These are phyloP conservation scores for Phytophthora fragariae DNA, from an alignment of 352 stramenopile species.

Conservation along the genomic window DNA sequence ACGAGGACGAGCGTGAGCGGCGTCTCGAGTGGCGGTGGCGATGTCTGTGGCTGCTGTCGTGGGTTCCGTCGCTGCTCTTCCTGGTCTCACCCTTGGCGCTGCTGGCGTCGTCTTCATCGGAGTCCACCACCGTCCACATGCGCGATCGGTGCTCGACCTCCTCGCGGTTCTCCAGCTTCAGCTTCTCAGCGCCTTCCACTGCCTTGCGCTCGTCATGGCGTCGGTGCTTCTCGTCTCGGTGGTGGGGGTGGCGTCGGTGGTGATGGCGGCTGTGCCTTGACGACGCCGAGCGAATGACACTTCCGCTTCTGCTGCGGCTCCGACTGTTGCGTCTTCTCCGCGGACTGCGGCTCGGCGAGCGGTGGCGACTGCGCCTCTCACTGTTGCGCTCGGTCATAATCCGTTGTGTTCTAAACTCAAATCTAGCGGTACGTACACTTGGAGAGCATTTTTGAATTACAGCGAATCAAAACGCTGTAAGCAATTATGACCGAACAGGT, in stretches of 20 bases:
- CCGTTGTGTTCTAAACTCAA: not conserved
- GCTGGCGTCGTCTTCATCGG: slow-evolving; percentile 16
- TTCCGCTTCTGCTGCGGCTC: slow-evolving; percentile 26
- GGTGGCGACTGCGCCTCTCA: slow-evolving; percentile 35
- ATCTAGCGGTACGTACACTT: slow-evolving; percentile 3
- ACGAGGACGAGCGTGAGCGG: slow-evolving; percentile 41
- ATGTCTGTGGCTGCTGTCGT: slow-evolving; percentile 13
- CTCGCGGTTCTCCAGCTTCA: slow-evolving; percentile 47
- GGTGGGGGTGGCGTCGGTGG: slow-evolving; percentile 2
- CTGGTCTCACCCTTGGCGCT: slow-evolving; percentile 5
- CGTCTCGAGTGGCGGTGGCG: slow-evolving; percentile 27
- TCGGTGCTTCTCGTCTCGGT: slow-evolving; percentile 18
- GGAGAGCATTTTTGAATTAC: slow-evolving; percentile 2
- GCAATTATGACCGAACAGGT: slow-evolving; percentile 18
- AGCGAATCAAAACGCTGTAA: slow-evolving; percentile 20
- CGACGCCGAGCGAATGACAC: slow-evolving; percentile 36
- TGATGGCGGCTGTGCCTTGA: slow-evolving; percentile 14
- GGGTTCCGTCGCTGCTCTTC: slow-evolving; percentile 6
- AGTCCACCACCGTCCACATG: slow-evolving; percentile 59
- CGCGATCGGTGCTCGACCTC: slow-evolving; percentile 46
- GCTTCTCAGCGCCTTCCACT: slow-evolving; percentile 20
- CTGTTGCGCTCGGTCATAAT: slow-evolving; percentile 2
- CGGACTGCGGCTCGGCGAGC: slow-evolving; percentile 36
- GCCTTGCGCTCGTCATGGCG: not conserved
- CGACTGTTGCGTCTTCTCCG: slow-evolving; percentile 16